These are phyloP conservation scores for Pterocarpus macrocarpus DNA, from an alignment of 306 rosid species.

Conservation along the genomic window DNA sequence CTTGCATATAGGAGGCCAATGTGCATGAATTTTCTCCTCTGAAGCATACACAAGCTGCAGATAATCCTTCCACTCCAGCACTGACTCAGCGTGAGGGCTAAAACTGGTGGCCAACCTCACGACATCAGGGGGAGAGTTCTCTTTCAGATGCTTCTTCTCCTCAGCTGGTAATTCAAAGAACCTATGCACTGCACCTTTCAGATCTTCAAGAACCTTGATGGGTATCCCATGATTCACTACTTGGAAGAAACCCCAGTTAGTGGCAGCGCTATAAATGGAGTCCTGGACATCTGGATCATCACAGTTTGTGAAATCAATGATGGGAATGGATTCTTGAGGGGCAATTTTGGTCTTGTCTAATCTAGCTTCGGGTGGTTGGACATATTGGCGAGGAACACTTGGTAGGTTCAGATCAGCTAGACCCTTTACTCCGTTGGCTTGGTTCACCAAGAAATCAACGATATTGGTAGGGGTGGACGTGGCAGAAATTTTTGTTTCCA, in stretches of 20 bases:
- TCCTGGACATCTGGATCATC: slow-evolving; percentile 52
- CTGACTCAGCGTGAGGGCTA: no score
- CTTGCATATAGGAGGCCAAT: no score
- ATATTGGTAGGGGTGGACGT: slow-evolving; percentile 46
- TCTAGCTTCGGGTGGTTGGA: slow-evolving; percentile 51
- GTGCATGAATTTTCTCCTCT: no score
- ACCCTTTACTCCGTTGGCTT: slow-evolving; percentile 57
- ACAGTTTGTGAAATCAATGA: slow-evolving; percentile 58
- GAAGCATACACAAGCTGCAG: no score
- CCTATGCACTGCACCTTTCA: slow-evolving; percentile 37
- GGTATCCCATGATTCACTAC: slow-evolving; percentile 57
- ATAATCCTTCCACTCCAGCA: no score
- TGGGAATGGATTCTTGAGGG: slow-evolving; percentile 47
- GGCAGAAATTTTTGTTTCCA: background rate
- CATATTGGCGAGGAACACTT: slow-evolving; percentile 46
- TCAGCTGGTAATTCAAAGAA: slow-evolving; percentile 55
- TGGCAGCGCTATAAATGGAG: slow-evolving; percentile 50
- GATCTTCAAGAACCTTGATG: slow-evolving; percentile 37
- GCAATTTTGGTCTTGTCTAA: slow-evolving; percentile 41
- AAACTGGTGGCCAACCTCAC: no score
- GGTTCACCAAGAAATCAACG: slow-evolving; percentile 51
- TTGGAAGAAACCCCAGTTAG: slow-evolving; percentile 63
- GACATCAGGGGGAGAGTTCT: no score
- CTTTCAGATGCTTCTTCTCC: slow-evolving; percentile 53
- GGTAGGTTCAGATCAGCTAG: slow-evolving; percentile 49